Percentiles rank a stretch among this genome's conserved stretches.
Evolutionary conservation across 179 eudicot species (phyloP).

Genomic region (Amaranthus tricolor): DNA sequence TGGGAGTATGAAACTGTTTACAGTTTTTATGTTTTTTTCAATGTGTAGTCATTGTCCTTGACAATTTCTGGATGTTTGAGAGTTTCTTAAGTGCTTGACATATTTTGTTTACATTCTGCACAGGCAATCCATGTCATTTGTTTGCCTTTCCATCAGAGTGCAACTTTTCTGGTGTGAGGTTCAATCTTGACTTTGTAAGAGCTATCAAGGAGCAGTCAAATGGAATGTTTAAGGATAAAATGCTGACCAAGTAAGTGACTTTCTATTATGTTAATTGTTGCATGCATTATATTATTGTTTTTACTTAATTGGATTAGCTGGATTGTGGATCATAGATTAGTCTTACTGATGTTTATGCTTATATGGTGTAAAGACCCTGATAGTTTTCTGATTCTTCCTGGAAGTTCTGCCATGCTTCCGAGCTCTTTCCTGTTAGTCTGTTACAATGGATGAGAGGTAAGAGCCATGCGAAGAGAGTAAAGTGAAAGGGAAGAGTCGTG

Average conservation of each 20-base stretch:
- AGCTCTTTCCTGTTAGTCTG: too few species aligned
- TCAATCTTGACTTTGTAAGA: slow-evolving; percentile 67
- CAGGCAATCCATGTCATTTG: slow-evolving; percentile 64
- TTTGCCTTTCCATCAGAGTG: slow-evolving; percentile 99
- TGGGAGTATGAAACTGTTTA: neutral
- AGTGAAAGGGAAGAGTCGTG: too few species aligned
- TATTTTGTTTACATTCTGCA: slow-evolving; percentile 26
- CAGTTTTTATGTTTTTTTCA: neutral
- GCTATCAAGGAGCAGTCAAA: slow-evolving; percentile 55
- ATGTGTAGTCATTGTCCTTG: neutral
- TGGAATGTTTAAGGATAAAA: slow-evolving; percentile 46
- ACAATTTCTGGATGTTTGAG: neutral
- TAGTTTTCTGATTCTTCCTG: too few species aligned
- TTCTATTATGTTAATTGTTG: neutral
- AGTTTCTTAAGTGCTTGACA: neutral
- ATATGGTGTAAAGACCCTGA: too few species aligned
- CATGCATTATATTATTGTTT: neutral
- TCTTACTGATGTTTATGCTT: neutral
- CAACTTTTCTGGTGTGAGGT: slow-evolving; percentile 86
- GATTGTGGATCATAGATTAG: neutral
- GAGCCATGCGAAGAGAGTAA: too few species aligned
- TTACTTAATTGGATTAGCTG: neutral
- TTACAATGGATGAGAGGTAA: too few species aligned
- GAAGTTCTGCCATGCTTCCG: too few species aligned
- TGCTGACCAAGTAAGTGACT: slow-evolving; percentile 45